Evolutionary conservation across 441 rosid species (phyloP), one percentile per base, ranked within the genome.

Genomic region (Aquilaria agallochum): DNA sequence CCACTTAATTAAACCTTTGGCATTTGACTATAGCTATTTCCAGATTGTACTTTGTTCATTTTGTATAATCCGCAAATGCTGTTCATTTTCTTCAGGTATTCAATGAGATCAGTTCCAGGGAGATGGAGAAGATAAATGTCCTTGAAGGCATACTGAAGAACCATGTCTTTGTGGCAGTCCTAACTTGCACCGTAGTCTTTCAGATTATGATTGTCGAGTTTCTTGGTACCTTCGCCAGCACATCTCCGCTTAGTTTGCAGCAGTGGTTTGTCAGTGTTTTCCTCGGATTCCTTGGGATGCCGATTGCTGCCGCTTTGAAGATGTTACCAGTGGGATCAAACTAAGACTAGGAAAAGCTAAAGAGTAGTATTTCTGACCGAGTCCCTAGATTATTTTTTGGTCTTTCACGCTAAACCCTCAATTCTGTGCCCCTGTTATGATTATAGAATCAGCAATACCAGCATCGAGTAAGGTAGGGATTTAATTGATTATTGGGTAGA

Each of bases 281-380:
- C 50, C 69, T 81, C 3, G 86, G 95, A 46, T 88, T 88, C 76
- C 81, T 88, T 10, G 92, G 92, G 50, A 85, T 88, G 95, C 95
- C 95, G 34, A 69, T 88, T 4, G 85, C 92, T 14, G 92, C 90
- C 42, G 81, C 73, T 60, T 53, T 83, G 58, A 88, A 88, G 67
- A 66, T 82, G 85, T 74, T 88, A 3, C 87, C 84, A 0, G 81
- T 80, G 14, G 74, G 72, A 10, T 80, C 81, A 20, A 62, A 46
- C 66, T 80, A 69, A 78, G 50, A 46, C 59, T 61, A 55, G 44
- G 47, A 42, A 47, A 59, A 11, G 50, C 48, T 30, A 12, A 13
- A 32, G 20, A 7, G 65, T 20, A 20, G 66, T 69, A 56, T 51
- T 55, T 36, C 62, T 40, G 31, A 11, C 55, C 14, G 12, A 53